Evolutionary conservation across 2,329 filamentous ascomycete genomes (phyloP).

Genomic region (Aspergillus sp.): DNA sequence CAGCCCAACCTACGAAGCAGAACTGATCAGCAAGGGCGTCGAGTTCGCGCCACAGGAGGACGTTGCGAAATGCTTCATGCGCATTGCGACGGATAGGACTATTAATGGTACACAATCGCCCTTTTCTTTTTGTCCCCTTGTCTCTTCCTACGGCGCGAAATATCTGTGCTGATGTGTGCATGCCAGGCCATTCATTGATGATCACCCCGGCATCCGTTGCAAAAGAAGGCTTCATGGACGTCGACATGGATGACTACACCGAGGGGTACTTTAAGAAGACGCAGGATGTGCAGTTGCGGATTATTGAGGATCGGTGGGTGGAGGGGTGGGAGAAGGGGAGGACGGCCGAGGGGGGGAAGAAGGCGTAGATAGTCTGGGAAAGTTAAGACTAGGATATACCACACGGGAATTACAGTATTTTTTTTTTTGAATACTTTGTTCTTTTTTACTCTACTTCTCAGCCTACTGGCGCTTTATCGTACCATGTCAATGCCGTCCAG

Average conservation of each 20-base stretch:
- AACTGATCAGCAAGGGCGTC: slow-evolving; percentile 17
- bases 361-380: background rate
- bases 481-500: too few species aligned
- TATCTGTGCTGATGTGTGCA: too few species aligned
- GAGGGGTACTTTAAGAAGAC: slow-evolving; percentile 47
- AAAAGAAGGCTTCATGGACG: slow-evolving; percentile 48
- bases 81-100: slow-evolving; percentile 39
- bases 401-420: too few species aligned
- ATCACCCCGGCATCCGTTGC: slow-evolving; percentile 44
- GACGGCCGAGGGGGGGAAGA: slow-evolving; percentile 17
- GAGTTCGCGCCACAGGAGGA: slow-evolving; percentile 19
- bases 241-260: slow-evolving; percentile 44
- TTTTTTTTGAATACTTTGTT: too few species aligned
- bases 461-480: too few species aligned
- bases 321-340: slow-evolving; percentile 29
- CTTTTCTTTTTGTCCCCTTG: background rate
- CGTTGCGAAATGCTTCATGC: slow-evolving; percentile 25
- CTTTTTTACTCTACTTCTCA: too few species aligned
- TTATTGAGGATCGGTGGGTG: slow-evolving; percentile 49
- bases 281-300: slow-evolving; percentile 46
- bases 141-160: too few species aligned
- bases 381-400: too few species aligned
- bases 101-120: slow-evolving; percentile 31
- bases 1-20: slow-evolving; percentile 17
- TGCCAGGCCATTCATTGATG: slow-evolving; percentile 44